Evolutionary conservation across 208 protist species (phyloP), one percentile per base, ranked within the genome.

Genomic region (Wallacemonas rigidus): DNA sequence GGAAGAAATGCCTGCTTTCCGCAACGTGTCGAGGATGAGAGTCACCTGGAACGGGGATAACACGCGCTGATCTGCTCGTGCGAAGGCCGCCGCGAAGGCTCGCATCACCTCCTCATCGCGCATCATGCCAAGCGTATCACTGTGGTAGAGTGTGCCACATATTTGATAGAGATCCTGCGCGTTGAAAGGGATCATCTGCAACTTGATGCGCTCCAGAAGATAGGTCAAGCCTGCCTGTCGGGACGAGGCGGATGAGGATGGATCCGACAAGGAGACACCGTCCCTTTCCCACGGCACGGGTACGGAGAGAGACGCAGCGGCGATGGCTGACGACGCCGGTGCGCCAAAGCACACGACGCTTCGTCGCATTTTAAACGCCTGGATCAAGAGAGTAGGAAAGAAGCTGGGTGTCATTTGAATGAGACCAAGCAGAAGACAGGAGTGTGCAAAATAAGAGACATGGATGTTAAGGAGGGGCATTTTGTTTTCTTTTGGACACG

Each of bases 121-220:
- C 77, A 89, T 77, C 60, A 96, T 76, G 9, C 81, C 81, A 7
- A 96, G 79, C 0, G 75, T 81, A 70, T 95, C 88, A 57, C 72
- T 86, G 67, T 90, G 81, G 74, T 88, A 91, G 1, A 77, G 81
- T 1, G 81, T 77, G 7, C 87, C 85, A 68, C 92, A 95, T 1
- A 96, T 58, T 44, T 89, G 83, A 65, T 96, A 96, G 38, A 96
- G 62, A 63, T 96, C 92, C 38, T 91, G 88, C 2, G 92, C 92
- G 51, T 86, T 96, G 57, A 96, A 89, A 7, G 81, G 76, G 8
- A 95, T 78, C 9, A 93, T 71, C 44, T 85, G 85, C 39, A 92
- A 77, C 44, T 83, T 82, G 6, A 93, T 77, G 35, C 87, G 82
- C 6, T 89, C 41, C 68, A 92, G 85, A 12, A 96, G 86, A 55